Evolutionary conservation across 2,329 filamentous ascomycete species (phyloP), one percentile per base, ranked within the genome.

Genomic region (Cyclaneusma minus): DNA sequence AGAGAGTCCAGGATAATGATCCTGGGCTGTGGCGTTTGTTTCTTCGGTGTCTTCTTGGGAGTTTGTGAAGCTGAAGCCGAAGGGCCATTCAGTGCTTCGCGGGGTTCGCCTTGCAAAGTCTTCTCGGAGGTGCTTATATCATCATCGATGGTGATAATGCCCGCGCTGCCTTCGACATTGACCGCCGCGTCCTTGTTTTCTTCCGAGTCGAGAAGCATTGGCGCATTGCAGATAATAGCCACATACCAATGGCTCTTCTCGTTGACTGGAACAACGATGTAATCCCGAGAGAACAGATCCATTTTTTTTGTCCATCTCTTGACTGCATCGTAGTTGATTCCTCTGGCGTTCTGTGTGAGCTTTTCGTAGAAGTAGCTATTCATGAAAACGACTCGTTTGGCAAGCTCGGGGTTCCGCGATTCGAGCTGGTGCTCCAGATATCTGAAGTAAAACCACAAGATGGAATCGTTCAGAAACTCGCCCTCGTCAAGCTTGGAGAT

Each of bases 1-100:
- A 95, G 60, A 0, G 89, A 95, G 48, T 98, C 89, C 14, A 95
- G 65, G 0, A 82, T 83, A 35, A 95, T 73, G 34, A 95, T 84
- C 18, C 68, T 66, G 2, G 82, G 71, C 26, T 70, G 60, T 6
- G 34, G 34, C 16, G 25, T 34, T 29, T 45, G 50, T 40, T 49
- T 49, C 29, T 51, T 53, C 16, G 27, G 39, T 17, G 43, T 15
- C 27, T 47, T 51, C 15, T 48, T 20, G 16, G 22, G 14, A 14
- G 12, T 13, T 24, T 24, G 22, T 11, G 14, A 15, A 24, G 8
- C 14, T n/a, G 11, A 14, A 4, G 5, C 9, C 7, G 12, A 6
- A 5, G 6, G 11, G n/a, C n/a, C n/a, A n/a, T n/a, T n/a, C n/a
- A n/a, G n/a, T n/a, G n/a, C n/a, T n/a, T n/a, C n/a, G n/a, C n/a